A percentile compares a stretch with the other conserved stretches of the same genome.
These are phyloP conservation scores for Apodospora peruviana DNA, from an alignment of 495 filamentous ascomycete genomes.

Conservation along the genomic window DNA sequence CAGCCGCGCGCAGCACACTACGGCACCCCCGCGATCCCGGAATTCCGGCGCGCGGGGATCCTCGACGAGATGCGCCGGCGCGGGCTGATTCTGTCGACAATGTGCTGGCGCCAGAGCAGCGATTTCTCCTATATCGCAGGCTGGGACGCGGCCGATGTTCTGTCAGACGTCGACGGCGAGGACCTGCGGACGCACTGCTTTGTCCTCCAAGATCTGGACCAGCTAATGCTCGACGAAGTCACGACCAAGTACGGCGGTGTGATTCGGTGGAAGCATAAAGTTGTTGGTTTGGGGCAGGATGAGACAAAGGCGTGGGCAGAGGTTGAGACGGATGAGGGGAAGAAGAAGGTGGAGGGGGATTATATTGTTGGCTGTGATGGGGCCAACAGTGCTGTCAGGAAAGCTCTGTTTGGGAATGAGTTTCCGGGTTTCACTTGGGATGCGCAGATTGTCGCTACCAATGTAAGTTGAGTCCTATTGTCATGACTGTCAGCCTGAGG, in stretches of 20 bases:
- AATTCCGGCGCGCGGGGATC: constrained; percentile 51
- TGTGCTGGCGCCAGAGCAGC: constrained; percentile 47
- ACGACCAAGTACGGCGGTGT: constrained; percentile 32
- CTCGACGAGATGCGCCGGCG: constrained; percentile 44
- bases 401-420: constrained; percentile 51
- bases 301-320: constrained; percentile 45
- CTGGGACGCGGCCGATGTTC: constrained; percentile 19
- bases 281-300: constrained; percentile 46
- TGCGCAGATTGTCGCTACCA: constrained; percentile 56
- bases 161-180: constrained; percentile 26
- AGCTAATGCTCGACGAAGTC: constrained; percentile 44
- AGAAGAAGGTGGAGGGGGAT: constrained; percentile 41
- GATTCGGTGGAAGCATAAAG: constrained; percentile 45
- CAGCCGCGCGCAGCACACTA: constrained; percentile 54
- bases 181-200: constrained; percentile 34
- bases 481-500: not conserved
- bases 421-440: constrained; percentile 57
- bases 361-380: constrained; percentile 57
- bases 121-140: constrained; percentile 27
- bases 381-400: constrained; percentile 49
- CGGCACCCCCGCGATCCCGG: constrained; percentile 46
- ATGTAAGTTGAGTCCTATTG: constrained; percentile 35
- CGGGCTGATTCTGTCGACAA: constrained; percentile 45
- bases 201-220: constrained; percentile 30
- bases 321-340: constrained; percentile 39